Conservation (phyloP, 441 rosid species). For the Erodium texanum region DNA sequence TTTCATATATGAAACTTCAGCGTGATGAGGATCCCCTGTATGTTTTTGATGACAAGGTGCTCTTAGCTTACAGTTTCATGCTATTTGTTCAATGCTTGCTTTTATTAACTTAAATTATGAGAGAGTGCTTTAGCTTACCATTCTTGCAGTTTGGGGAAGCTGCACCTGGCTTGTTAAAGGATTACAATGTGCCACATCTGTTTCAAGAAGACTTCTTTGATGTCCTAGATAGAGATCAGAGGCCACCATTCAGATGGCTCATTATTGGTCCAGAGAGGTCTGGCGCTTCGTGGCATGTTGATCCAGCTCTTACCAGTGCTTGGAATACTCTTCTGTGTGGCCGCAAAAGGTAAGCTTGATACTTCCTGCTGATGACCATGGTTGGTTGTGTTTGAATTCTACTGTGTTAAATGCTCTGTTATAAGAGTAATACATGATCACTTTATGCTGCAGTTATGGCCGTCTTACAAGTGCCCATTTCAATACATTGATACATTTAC, state of each 20-base stretch:
- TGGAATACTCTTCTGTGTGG: conserved; percentile 96
- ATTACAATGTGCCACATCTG: conserved; percentile 67
- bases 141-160: conserved; percentile 76
- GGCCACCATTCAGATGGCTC: conserved; percentile 91
- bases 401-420: neutral
- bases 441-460: neutral
- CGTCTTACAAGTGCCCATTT: neutral
- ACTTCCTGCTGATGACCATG: neutral
- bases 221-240: conserved; percentile 56
- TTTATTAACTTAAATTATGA: conserved; percentile 1
- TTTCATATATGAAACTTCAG: conserved; percentile 62
- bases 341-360: conserved; percentile 60
- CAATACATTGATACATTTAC: neutral
- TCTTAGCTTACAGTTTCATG: neutral
- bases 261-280: conserved; percentile 96
- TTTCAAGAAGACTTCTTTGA: conserved; percentile 88
- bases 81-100: neutral
- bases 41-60: conserved; percentile 85
- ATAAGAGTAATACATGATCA: neutral
- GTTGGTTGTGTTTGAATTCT: neutral
- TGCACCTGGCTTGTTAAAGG: conserved; percentile 70
- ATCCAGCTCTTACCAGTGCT: conserved; percentile 96
- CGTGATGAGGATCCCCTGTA: conserved; percentile 95
- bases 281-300: conserved; percentile 99
- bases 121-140: conserved; percentile 5